phyloP scores from a whole-genome alignment of 208 protist genomes.

The Entamoeba invadens region DNA sequence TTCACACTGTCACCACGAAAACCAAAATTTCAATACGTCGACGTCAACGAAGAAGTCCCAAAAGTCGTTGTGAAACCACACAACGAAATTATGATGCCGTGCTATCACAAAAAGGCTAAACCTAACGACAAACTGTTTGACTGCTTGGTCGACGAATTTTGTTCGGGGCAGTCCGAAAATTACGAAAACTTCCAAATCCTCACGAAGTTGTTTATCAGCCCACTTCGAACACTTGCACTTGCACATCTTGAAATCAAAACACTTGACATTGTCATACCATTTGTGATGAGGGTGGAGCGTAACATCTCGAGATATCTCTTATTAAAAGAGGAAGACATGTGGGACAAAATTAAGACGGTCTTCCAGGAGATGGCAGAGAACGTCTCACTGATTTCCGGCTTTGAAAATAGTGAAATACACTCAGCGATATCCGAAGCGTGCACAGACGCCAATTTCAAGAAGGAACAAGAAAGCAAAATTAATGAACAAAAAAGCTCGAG shows the following conservation, averaged over 20 bases:
- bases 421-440: neutral
- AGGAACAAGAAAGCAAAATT: neutral
- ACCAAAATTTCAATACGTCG: neutral
- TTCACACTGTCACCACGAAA: neutral
- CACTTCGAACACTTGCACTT: neutral
- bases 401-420: neutral
- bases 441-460: neutral
- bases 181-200: neutral
- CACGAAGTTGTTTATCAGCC: neutral
- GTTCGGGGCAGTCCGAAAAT: neutral
- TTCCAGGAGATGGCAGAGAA: neutral
- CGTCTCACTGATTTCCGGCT: neutral
- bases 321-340: neutral
- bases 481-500: neutral
- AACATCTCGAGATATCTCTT: neutral
- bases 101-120: neutral
- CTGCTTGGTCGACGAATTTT: neutral
- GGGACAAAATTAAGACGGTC: neutral
- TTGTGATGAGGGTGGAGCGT: neutral
- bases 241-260: neutral
- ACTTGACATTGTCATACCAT: neutral
- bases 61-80: neutral
- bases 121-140: neutral
- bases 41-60: neutral
- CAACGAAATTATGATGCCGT: neutral